Base-by-base conservation (phyloP, 2,329 filamentous ascomycete genomes). In the Sclerotinia subarctica region DNA sequence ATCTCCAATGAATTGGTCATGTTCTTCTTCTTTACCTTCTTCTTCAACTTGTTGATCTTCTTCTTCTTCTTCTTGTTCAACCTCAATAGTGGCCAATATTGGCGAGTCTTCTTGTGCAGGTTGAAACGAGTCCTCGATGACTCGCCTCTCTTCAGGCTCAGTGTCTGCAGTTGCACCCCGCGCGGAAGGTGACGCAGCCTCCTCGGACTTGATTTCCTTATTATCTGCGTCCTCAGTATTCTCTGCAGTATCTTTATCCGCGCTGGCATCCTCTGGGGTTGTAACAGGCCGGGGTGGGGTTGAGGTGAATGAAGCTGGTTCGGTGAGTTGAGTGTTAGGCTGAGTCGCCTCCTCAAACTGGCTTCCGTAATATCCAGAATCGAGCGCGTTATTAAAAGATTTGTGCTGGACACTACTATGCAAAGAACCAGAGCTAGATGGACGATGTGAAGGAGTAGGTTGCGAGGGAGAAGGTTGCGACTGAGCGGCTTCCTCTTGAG, bases 361-460 rank as follows among this genome's bases (percentile, higher is more conserved):
- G 73, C 88, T 90, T 58, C 88, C 90, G 79, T 91, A 87, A 74
- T 92, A 92, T 38, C 90, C 90, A 46, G 90, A 92, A 73, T 92
- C 90, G 1, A 81, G 81, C 13, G 70, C 51, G 32, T 73, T 75
- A 26, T 80, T 75, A n/a, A 77, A 69, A n/a, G 75, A 72, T 49
- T 77, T 75, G 17, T 64, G 72, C 46, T 70, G 71, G 19, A 70
- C 72, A 52, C 66, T 64, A 29, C 69, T 60, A 17, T 69, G 65
- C 13, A 69, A 21, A 58, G 63, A 60, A n/a, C 49, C 38, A 35
- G 38, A 38, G 24, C n/a, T 67, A 35, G 64, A 62, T 38, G 32
- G 32, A 32, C 32, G 56, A 29, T 62, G 35, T 58, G 63, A 46
- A 47, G 56, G 21, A 8, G 29, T 38, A 62, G 46, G 29, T 26